Conservation (phyloP, 345 rosid species). For the Nasturtium officinale region DNA sequence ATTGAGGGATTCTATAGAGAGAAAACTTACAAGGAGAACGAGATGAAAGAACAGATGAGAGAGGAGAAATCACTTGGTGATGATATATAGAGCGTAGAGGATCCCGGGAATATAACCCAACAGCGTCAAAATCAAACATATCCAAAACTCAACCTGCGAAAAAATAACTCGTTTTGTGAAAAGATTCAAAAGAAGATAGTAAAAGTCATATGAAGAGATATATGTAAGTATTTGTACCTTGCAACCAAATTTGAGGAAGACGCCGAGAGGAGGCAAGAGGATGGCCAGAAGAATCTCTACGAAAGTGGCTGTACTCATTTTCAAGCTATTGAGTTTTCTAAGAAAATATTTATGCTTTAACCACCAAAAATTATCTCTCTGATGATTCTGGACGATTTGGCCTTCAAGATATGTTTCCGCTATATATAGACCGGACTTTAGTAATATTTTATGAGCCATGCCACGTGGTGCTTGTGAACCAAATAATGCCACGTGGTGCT, state of each 20-base stretch:
- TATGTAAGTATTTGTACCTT: constrained; percentile 6
- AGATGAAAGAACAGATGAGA: neutral
- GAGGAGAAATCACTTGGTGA: constrained; percentile 55
- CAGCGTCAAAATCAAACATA: constrained; percentile 70
- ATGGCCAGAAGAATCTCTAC: constrained; percentile 73
- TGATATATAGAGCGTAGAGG: constrained; percentile 69
- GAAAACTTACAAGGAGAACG: constrained; percentile 20
- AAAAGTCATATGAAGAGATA: neutral
- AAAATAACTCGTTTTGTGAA: neutral
- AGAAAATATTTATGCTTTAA: neutral
- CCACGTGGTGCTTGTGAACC: constrained; percentile 30
- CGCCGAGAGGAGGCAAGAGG: constrained; percentile 89
- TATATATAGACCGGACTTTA: constrained; percentile 17
- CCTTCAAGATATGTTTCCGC: neutral
- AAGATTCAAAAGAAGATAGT: constrained; percentile 4
- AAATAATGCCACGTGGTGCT: constrained; percentile 25
- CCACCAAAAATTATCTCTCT: neutral
- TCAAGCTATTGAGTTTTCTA: constrained; percentile 17
- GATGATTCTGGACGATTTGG: constrained; percentile 21
- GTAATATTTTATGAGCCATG: constrained; percentile 4
- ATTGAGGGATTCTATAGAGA: constrained; percentile 15
- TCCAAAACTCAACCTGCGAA: constrained; percentile 79
- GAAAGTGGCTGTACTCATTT: constrained; percentile 53
- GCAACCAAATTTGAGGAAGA: constrained; percentile 83
- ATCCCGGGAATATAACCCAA: constrained; percentile 82